phyloP scores from a whole-genome alignment of 352 stramenopile genomes.

The Phytopythium kandeliae region DNA sequence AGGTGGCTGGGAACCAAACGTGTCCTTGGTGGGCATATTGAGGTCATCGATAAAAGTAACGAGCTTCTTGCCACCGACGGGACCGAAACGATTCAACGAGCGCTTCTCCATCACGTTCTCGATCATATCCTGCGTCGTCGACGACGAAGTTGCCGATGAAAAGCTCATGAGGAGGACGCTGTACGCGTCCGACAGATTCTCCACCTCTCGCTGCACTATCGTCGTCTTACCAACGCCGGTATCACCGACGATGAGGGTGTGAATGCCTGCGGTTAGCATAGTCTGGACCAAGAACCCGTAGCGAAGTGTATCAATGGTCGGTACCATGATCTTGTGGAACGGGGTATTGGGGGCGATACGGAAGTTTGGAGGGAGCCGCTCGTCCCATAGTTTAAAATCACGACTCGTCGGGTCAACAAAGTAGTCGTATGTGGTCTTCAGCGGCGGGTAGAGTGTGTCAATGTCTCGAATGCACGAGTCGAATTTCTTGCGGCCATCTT shows the following conservation, averaged over 20 bases:
- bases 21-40: constrained; percentile 90
- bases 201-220: constrained; percentile 77
- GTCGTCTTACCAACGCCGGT: constrained; percentile 89
- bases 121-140: constrained; percentile 87
- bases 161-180: constrained; percentile 86
- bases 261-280: constrained; percentile 63
- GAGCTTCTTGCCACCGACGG: constrained; percentile 81
- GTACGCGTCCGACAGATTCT: constrained; percentile 73
- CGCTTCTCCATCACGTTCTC: constrained; percentile 90
- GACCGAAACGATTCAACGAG: constrained; percentile 85
- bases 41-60: constrained; percentile 92
- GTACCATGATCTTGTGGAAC: constrained; percentile 87
- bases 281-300: constrained; percentile 82
- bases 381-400: constrained; percentile 84
- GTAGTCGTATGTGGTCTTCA: constrained; percentile 93
- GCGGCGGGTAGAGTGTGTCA: constrained; percentile 88
- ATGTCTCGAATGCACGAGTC: constrained; percentile 89
- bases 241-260: constrained; percentile 86
- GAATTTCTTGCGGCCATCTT: constrained; percentile 80
- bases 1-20: constrained; percentile 88
- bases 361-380: constrained; percentile 74
- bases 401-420: constrained; percentile 76
- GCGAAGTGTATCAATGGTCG: constrained; percentile 79
- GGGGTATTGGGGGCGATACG: constrained; percentile 60
- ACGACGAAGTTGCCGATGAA: constrained; percentile 84